Evolutionary conservation across 306 rosid species (phyloP), one percentile per base, ranked within the genome.

Genomic region (Prunus armeniaca): DNA sequence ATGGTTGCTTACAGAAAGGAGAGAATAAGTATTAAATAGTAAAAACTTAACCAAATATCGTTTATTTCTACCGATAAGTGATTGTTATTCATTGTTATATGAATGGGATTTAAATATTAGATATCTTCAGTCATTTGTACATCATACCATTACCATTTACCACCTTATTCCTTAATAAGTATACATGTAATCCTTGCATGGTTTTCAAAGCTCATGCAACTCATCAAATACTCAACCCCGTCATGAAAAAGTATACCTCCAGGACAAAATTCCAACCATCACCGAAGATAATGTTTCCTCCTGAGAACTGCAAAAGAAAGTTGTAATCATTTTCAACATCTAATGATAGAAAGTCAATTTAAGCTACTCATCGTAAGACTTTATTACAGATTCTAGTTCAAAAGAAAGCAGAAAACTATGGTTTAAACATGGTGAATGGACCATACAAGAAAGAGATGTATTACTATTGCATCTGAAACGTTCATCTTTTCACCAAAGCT

Each of bases 221-320:
- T 75, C 34, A 71, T 71, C 47, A 78, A 71, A 58, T 60, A 13
- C 14, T 32, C 22, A 64, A 52, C 52, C 7, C 12, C 34, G 17
- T 41, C 3, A 3, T 19, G 69, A 14, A 45, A 66, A 18, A 8
- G n/a, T 34, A 25, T 82, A 82, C 82, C 85, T 82, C 85, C 49
- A 82, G 75, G n/a, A 76, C 82, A 72, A 82, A 82, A 24, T 79
- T 77, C 15, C 67, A 60, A 67, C 79, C 76, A 69, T 69, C 52
- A 22, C 85, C 85, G 9, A 69, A 72, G 41, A 82, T 67, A 38
- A 77, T 69, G 70, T 77, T 81, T 72, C 81, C 78, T 45, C 54
- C 78, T 34, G 70, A 18, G 65, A 81, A 77, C 85, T 77, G 82
- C 72, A 72, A 47, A 66, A 18, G 75, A 76, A 2, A 60, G 72